Conservation (phyloP, 192 early-diverging fungal species). For the Entophlyctis luteolus region DNA sequence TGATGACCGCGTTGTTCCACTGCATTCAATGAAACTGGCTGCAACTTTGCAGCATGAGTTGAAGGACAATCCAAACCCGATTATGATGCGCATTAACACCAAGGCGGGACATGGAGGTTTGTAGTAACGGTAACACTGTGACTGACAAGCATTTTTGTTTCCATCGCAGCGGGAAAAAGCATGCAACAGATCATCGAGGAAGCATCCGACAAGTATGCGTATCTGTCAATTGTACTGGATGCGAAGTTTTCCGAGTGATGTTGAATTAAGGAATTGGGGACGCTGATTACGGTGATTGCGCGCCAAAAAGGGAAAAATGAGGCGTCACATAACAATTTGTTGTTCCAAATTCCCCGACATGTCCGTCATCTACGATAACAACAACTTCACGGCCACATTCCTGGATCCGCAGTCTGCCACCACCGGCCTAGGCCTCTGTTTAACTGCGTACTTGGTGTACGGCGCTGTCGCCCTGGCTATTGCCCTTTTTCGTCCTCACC, state of each 20-base stretch:
- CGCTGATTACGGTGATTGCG: too few species aligned
- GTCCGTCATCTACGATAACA: neutral
- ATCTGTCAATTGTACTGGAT: slow-evolving; percentile 47
- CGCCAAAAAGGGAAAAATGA: too few species aligned
- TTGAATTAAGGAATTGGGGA: neutral
- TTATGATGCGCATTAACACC: slow-evolving; percentile 59
- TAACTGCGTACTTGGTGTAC: slow-evolving; percentile 11
- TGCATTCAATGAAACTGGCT: slow-evolving; percentile 67
- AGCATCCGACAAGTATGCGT: slow-evolving; percentile 60
- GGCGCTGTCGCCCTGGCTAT: slow-evolving; percentile 6
- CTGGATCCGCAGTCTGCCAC: slow-evolving; percentile 1
- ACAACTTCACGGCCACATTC: slow-evolving; percentile 4
- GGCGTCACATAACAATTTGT: too few species aligned
- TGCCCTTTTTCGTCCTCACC: neutral
- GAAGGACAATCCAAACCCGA: slow-evolving; percentile 47
- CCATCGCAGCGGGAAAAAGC: slow-evolving; percentile 54
- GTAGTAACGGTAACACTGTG: neutral
- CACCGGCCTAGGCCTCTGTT: slow-evolving; percentile 2
- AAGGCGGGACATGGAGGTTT: slow-evolving; percentile 64
- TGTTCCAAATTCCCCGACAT: neutral
- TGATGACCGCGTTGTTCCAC: slow-evolving; percentile 64
- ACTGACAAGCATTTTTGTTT: neutral
- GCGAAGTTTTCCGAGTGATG: slow-evolving; percentile 45
- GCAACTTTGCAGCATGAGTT: slow-evolving; percentile 59
- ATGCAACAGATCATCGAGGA: slow-evolving; percentile 58